Conservation (phyloP, 129 eudicot species). For the Mikania micrantha region DNA sequence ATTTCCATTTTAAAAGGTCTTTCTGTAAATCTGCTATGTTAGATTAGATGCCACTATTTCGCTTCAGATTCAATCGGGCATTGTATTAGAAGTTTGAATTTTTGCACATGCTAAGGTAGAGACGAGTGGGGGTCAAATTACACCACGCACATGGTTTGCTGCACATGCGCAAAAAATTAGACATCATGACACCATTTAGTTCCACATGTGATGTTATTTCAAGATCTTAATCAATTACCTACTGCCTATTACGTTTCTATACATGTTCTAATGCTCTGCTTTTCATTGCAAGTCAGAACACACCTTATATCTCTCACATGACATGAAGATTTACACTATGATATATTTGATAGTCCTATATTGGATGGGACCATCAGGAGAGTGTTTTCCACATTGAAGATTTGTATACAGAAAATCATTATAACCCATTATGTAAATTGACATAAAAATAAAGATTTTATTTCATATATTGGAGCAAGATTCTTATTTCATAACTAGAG, state of each 20-base stretch:
- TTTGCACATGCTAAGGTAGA: conserved; percentile 2
- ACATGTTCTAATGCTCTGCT: conserved; percentile 7
- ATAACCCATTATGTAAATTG: conserved; percentile 17
- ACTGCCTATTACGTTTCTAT: conserved; percentile 16
- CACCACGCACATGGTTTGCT: conserved; percentile 15
- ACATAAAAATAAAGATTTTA: neutral
- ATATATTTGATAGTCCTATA: conserved; percentile 17
- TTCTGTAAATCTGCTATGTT: conserved; percentile 2
- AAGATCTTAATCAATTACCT: conserved; percentile 25
- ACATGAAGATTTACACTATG: conserved; percentile 12
- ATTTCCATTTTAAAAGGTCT: conserved; percentile 12
- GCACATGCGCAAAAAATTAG: conserved; percentile 13
- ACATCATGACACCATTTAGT: conserved; percentile 14
- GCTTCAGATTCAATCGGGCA: conserved; percentile 14
- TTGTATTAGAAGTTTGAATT: conserved; percentile 13
- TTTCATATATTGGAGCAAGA: neutral
- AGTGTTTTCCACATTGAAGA: conserved; percentile 23
- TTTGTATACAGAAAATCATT: conserved; percentile 13
- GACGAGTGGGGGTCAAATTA: conserved; percentile 6
- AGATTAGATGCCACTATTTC: conserved; percentile 21
- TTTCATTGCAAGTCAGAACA: neutral
- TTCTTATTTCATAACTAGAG: neutral
- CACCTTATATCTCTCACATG: conserved; percentile 11
- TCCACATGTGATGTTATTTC: conserved; percentile 25
- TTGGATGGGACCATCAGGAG: conserved; percentile 15